Evolutionary conservation across 352 stramenopile genomes (phyloP), one percentile per base, ranked within the genome.

Genomic region (Phytophthora crassamura): DNA sequence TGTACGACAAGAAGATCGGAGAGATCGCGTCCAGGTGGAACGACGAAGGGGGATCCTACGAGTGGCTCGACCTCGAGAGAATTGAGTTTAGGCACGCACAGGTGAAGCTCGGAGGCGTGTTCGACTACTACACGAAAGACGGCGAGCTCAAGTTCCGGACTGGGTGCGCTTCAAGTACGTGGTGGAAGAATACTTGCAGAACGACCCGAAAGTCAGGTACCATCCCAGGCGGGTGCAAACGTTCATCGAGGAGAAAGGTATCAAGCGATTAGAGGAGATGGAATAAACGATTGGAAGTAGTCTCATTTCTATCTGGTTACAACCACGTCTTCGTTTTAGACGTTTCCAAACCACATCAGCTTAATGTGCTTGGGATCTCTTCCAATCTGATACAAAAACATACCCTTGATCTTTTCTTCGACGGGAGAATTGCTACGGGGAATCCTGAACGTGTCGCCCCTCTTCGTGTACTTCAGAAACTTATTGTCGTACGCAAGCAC

Each of bases 101-200:
- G 12, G 43, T 69, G 3, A 56, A 63, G 28, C 28, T 69, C 5
- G 60, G 51, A 15, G 61, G 64, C 7, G 38, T 69, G 2, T 69
- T 76, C 16, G 68, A 72, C 34, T 64, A 66, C 36, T 75, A 63
- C 47, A 72, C 67, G 36, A 56, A 12, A 10, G 33, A 71, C 11
- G 56, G 57, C 1, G 46, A 54, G 2, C 38, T 75, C n/a, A 40
- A 51, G 25, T 38, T 67, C 2, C 67, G 3, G 14, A 30, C 11
- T 77, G 68, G 68, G 33, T 14, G 3, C 47, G 16, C 4, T 64
- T 77, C 49, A 61, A 66, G 42, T 64, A 59, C 28, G 63, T 38
- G 3, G 58, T 73, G 0, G 68, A 77, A 28, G 40, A 77, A n/a
- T 77, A 59, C 12, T 43, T 77, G 16, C 48, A 60, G 28, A 33